Evolutionary conservation across 768 basidiomycete species (phyloP).

Genomic region (Thelephora aurantiotincta): DNA sequence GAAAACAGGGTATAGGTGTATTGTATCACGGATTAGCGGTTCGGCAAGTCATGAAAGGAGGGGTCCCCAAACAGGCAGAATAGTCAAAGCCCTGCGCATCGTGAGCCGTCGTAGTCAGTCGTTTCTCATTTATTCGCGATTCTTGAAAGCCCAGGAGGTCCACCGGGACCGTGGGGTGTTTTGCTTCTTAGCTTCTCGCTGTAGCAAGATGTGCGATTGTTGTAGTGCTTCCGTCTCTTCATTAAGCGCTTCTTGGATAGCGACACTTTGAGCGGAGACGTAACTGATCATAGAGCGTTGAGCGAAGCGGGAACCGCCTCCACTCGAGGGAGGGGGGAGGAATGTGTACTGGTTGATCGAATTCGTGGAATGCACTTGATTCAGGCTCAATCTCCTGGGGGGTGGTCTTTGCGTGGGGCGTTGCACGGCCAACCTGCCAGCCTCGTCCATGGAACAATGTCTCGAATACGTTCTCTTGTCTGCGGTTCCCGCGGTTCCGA

Average conservation of each 20-base stretch:
- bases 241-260: constrained; percentile 52
- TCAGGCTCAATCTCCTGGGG: not conserved
- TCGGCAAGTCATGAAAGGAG: no score
- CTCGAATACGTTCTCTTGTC: no score
- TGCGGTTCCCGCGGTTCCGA: constrained; percentile 8
- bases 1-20: no score
- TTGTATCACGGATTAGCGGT: no score
- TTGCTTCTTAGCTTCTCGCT: constrained; percentile 32
- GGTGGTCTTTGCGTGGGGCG: not conserved
- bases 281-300: constrained; percentile 7
- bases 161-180: constrained; percentile 41
- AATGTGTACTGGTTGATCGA: constrained; percentile 7
- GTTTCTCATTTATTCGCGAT: constrained; percentile 4
- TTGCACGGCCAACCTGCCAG: constrained; percentile 6
- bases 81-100: no score
- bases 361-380: constrained; percentile 3
- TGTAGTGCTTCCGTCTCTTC: constrained; percentile 50
- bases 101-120: no score
- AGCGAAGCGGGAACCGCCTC: constrained; percentile 8
- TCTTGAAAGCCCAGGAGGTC: constrained; percentile 53
- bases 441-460: constrained; percentile 12
- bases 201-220: constrained; percentile 39
- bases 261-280: constrained; percentile 47
- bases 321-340: constrained; percentile 1
- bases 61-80: no score